phyloP scores from a whole-genome alignment of 2,329 filamentous ascomycete species.

The Hymenoscyphus linearis region DNA sequence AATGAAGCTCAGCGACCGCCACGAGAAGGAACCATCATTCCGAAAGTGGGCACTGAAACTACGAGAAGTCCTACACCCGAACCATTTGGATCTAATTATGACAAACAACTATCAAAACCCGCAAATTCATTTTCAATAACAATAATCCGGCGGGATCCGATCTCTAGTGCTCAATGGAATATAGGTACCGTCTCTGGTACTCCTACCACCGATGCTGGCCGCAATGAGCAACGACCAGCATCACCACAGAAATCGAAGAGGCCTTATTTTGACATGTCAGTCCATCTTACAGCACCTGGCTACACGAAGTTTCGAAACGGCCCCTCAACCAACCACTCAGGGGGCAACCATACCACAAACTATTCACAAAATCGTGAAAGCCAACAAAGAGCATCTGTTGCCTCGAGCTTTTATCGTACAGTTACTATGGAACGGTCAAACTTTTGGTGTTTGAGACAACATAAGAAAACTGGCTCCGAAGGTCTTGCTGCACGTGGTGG shows the following conservation, averaged over 20 bases:
- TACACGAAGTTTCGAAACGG: slow-evolving; percentile 28
- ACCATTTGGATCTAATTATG: not conserved
- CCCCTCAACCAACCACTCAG: slow-evolving; percentile 1
- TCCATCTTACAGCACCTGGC: slow-evolving; percentile 30
- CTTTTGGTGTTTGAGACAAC: slow-evolving; percentile 26
- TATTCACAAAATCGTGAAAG: slow-evolving; percentile 3
- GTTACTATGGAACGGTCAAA: slow-evolving; percentile 45
- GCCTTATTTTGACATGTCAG: slow-evolving; percentile 30
- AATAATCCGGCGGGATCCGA: slow-evolving; percentile 68
- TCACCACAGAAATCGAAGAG: slow-evolving; percentile 34
- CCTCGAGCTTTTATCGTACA: slow-evolving; percentile 43
- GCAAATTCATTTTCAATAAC: slow-evolving; percentile 33
- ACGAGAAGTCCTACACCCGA: not conserved
- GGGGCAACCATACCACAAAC: not conserved
- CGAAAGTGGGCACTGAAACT: slow-evolving; percentile 9
- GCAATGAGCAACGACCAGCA: slow-evolving; percentile 24
- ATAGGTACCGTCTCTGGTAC: slow-evolving; percentile 54
- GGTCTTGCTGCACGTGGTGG: slow-evolving; percentile 10
- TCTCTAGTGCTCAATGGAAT: slow-evolving; percentile 68
- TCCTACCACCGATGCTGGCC: slow-evolving; percentile 14
- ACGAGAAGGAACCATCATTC: not conserved
- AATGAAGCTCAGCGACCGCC: slow-evolving; percentile 8
- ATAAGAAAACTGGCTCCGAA: slow-evolving; percentile 25
- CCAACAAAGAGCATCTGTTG: not conserved
- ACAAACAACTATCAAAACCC: not conserved